Conservation (phyloP, 768 basidiomycete species). For the Amanita subjunquillea region DNA sequence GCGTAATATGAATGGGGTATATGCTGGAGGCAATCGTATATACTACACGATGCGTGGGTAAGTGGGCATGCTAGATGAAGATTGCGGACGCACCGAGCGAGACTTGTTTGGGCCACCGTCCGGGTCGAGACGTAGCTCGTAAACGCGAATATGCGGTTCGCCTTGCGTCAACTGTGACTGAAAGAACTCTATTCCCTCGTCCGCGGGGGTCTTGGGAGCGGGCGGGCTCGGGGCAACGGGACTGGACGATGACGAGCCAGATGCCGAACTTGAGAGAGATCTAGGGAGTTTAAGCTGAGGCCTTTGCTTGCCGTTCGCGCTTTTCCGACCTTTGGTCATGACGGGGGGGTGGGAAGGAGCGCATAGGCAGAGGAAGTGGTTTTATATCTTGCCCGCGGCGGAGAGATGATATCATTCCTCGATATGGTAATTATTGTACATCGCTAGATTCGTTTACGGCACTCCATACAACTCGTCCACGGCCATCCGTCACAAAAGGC, state of each 20-base stretch:
- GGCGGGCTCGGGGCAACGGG: constrained; percentile 20
- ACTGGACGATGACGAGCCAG: constrained; percentile 13
- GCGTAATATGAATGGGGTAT: constrained; percentile 80
- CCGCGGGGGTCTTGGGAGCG: constrained; percentile 84
- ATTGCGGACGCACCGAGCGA: constrained; percentile 51
- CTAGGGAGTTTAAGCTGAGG: constrained; percentile 21
- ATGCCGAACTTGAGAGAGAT: constrained; percentile 8
- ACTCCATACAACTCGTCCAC: constrained; percentile 48
- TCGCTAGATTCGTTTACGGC: constrained; percentile 6
- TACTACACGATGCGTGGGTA: constrained; percentile 43
- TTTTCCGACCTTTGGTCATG: constrained; percentile 17
- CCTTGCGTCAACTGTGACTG: constrained; percentile 38
- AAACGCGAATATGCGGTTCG: constrained; percentile 68
- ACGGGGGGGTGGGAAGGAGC: constrained; percentile 6
- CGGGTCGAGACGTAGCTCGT: constrained; percentile 75
- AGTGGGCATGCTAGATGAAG: background rate
- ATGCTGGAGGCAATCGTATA: constrained; percentile 89
- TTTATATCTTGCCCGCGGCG: constrained; percentile 9
- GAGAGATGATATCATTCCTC: constrained; percentile 4
- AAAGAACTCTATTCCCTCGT: constrained; percentile 88
- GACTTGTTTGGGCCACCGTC: constrained; percentile 89
- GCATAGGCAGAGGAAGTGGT: background rate
- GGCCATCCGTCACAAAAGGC: constrained; percentile 54
- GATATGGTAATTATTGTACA: constrained; percentile 2
- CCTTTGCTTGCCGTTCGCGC: constrained; percentile 14